Evolutionary conservation across 2,329 filamentous ascomycete species (phyloP).

Genomic region (Onygenales sp.): DNA sequence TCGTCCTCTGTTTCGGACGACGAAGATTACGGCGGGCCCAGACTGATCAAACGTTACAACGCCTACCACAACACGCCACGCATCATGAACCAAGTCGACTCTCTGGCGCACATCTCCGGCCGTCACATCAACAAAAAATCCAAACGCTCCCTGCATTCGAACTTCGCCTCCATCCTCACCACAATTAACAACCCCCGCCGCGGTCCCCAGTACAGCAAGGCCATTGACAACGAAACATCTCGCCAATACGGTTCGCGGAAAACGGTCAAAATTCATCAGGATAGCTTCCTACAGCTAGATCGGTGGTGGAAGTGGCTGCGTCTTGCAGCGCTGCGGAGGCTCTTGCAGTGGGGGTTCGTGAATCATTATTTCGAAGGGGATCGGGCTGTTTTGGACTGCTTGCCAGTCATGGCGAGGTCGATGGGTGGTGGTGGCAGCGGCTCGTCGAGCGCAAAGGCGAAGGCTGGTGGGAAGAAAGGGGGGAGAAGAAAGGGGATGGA

Average conservation of each 20-base stretch:
- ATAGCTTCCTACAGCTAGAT: conserved; percentile 55
- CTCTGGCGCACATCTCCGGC: conserved; percentile 51
- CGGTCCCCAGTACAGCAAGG: conserved; percentile 57
- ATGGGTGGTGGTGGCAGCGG: background rate
- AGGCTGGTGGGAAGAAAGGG: conserved; percentile 1
- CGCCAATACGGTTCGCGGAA: conserved; percentile 53
- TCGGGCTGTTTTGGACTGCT: conserved; percentile 48
- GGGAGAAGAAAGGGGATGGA: conserved; percentile 1
- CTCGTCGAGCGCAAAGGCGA: background rate
- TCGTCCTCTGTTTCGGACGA: conserved; percentile 21
- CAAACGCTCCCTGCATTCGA: conserved; percentile 55
- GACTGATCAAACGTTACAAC: conserved; percentile 54
- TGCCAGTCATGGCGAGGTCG: conserved; percentile 38
- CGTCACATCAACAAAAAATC: conserved; percentile 58
- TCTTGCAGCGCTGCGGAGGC: conserved; percentile 50
- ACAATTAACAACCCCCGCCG: conserved; percentile 57
- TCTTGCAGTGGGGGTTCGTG: conserved; percentile 53
- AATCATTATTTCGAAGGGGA: conserved; percentile 54
- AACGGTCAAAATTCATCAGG: conserved; percentile 49
- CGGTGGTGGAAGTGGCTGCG: conserved; percentile 65
- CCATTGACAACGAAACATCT: conserved; percentile 51
- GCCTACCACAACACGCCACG: conserved; percentile 56
- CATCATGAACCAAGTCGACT: conserved; percentile 49
- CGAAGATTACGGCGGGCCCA: conserved; percentile 31
- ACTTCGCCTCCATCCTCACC: conserved; percentile 56